A percentile compares a stretch with the other conserved stretches of the same genome.
phyloP scores from a whole-genome alignment of 139 green algal genomes.

The Bryopsis sp. region DNA sequence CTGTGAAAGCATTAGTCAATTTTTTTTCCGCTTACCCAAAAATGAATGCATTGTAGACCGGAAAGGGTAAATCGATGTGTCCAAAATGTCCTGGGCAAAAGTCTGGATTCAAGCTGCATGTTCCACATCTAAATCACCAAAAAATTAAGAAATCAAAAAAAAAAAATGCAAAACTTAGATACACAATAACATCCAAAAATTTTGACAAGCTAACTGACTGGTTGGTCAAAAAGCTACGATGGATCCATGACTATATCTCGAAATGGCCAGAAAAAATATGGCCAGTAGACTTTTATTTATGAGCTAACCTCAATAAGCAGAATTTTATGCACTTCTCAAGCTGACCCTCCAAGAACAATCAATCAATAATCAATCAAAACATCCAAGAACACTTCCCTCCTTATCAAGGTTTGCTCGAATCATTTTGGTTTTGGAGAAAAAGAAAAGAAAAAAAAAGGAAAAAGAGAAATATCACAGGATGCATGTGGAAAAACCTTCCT shows the following conservation, averaged over 20 bases:
- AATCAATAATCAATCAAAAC: no score
- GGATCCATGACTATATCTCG: no score
- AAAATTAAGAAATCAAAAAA: conserved; percentile 11
- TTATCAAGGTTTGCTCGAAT: no score
- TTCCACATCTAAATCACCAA: conserved; percentile 57
- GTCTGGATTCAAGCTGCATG: conserved; percentile 60
- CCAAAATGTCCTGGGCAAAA: conserved; percentile 96
- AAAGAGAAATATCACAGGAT: neutral
- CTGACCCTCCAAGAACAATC: no score
- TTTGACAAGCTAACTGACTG: neutral
- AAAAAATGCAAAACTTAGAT: neutral
- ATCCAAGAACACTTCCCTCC: no score
- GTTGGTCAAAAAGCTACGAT: neutral
- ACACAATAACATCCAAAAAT: neutral
- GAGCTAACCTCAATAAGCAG: neutral
- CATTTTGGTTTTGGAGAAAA: conserved; percentile 3
- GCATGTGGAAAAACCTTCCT: neutral
- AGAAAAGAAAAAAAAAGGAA: neutral
- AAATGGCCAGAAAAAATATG: neutral
- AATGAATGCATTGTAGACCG: conserved; percentile 95
- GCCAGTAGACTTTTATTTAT: neutral
- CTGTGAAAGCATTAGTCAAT: no score
- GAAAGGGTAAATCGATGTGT: conserved; percentile 89
- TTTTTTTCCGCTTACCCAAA: conserved; percentile 73
- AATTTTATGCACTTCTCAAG: no score